Percentiles rank a stretch among this genome's conserved stretches.
phyloP scores from a whole-genome alignment of 2,329 filamentous ascomycete genomes.

The Emmonsiellopsis sp. region DNA sequence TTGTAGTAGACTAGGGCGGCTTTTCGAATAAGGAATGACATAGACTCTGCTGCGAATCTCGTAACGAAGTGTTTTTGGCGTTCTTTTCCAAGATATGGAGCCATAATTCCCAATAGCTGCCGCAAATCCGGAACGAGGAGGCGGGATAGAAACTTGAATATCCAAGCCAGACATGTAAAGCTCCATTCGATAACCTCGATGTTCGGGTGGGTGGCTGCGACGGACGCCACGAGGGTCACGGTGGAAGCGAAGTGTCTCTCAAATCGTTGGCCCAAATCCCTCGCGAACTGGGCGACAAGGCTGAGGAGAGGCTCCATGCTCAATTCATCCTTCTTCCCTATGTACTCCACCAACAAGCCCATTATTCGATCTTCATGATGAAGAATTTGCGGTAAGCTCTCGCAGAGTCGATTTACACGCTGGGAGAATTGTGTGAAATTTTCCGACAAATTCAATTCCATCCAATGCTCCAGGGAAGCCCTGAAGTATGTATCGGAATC shows the following conservation, averaged over 20 bases:
- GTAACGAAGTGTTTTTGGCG: slow-evolving; percentile 79
- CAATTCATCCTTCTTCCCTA: slow-evolving; percentile 67
- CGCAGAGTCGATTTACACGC: slow-evolving; percentile 67
- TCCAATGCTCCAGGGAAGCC: slow-evolving; percentile 76
- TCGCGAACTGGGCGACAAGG: slow-evolving; percentile 87
- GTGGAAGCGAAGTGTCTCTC: slow-evolving; percentile 77
- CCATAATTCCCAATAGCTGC: slow-evolving; percentile 74
- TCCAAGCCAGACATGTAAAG: slow-evolving; percentile 84
- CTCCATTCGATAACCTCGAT: slow-evolving; percentile 96
- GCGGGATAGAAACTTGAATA: slow-evolving; percentile 93
- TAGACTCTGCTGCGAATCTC: slow-evolving; percentile 84
- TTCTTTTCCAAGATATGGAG: slow-evolving; percentile 72
- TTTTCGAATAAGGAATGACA: slow-evolving; percentile 90
- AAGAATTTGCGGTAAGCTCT: slow-evolving; percentile 84
- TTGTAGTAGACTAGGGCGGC: slow-evolving; percentile 69
- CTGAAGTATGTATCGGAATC: slow-evolving; percentile 80
- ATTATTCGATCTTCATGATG: slow-evolving; percentile 85
- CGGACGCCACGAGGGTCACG: slow-evolving; percentile 64
- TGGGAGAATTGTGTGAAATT: slow-evolving; percentile 69
- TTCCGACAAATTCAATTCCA: slow-evolving; percentile 80
- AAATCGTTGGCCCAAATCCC: slow-evolving; percentile 78
- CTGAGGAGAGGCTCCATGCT: slow-evolving; percentile 79
- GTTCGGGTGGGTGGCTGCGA: slow-evolving; percentile 68
- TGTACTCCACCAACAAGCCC: slow-evolving; percentile 63
- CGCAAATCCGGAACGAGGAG: slow-evolving; percentile 76